phyloP scores from a whole-genome alignment of 2,329 filamentous ascomycete species.

The Colletotrichum sublineola region DNA sequence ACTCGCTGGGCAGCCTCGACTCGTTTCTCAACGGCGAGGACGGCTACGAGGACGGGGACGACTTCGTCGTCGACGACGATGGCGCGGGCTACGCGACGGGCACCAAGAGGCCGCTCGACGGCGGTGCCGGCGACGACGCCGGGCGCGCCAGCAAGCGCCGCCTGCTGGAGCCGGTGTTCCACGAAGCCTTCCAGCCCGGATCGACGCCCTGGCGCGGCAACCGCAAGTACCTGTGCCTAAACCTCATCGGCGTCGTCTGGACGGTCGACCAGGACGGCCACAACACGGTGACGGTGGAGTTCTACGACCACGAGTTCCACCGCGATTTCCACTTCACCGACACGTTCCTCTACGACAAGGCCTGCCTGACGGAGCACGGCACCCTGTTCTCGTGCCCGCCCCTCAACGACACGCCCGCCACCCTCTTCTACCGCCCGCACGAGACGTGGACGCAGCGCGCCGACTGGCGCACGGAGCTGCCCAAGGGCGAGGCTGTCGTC shows the following conservation, averaged over 20 bases:
- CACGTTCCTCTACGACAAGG: conserved; percentile 95
- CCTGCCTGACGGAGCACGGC: conserved; percentile 88
- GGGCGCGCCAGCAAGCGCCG: conserved; percentile 63
- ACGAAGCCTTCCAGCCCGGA: conserved; percentile 91
- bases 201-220: conserved; percentile 97
- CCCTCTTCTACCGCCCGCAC: conserved; percentile 96
- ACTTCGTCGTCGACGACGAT: conserved; percentile 95
- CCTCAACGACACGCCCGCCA: conserved; percentile 69
- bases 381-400: conserved; percentile 87
- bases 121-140: conserved; percentile 55
- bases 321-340: conserved; percentile 98
- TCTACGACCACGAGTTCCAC: conserved; percentile 93
- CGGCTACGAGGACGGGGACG: conserved; percentile 70
- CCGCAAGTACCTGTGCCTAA: conserved; percentile 91
- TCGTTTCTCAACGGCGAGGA: conserved; percentile 78
- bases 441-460: conserved; percentile 94
- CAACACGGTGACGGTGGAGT: conserved; percentile 95
- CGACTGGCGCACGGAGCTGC: conserved; percentile 92
- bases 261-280: conserved; percentile 95
- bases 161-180: conserved; percentile 73
- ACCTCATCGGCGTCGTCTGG: conserved; percentile 95
- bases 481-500: conserved; percentile 85
- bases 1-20: conserved; percentile 83
- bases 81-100: conserved; percentile 86
- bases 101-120: conserved; percentile 64